Evolutionary conservation across 2,329 filamentous ascomycete genomes (phyloP).

Genomic region (Pochonia chlamydosporia): DNA sequence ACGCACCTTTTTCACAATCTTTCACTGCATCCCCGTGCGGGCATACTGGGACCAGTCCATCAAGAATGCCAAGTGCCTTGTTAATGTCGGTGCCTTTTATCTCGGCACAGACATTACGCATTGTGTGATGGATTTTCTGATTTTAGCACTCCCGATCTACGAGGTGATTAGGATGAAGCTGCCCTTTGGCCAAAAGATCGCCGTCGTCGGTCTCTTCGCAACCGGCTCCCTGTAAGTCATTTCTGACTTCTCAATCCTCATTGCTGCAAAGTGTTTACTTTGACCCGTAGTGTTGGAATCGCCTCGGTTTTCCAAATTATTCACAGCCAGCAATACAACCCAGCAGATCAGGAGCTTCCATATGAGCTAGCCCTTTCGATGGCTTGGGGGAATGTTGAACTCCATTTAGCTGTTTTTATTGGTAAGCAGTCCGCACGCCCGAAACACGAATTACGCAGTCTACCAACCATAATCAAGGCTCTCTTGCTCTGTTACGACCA

Average conservation of each 20-base stretch:
- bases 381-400: conserved; percentile 22
- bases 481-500: neutral
- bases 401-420: conserved; percentile 22
- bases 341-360: conserved; percentile 17
- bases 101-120: conserved; percentile 26
- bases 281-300: conserved; percentile 17
- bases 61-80: conserved; percentile 11
- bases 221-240: conserved; percentile 21
- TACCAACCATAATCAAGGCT: neutral
- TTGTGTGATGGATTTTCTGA: conserved; percentile 23
- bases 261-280: neutral
- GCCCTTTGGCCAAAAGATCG: conserved; percentile 20
- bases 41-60: conserved; percentile 12
- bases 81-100: conserved; percentile 25
- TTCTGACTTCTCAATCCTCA: neutral
- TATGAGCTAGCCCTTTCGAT: conserved; percentile 19
- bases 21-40: conserved; percentile 27
- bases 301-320: conserved; percentile 22
- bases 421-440: no score
- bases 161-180: conserved; percentile 25
- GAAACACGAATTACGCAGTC: no score
- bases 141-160: conserved; percentile 23
- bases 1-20: conserved; percentile 23
- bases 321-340: conserved; percentile 15
- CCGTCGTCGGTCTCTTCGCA: conserved; percentile 21